Evolutionary conservation across 257 asterid species (phyloP).

Genomic region (Paulownia fortunei): DNA sequence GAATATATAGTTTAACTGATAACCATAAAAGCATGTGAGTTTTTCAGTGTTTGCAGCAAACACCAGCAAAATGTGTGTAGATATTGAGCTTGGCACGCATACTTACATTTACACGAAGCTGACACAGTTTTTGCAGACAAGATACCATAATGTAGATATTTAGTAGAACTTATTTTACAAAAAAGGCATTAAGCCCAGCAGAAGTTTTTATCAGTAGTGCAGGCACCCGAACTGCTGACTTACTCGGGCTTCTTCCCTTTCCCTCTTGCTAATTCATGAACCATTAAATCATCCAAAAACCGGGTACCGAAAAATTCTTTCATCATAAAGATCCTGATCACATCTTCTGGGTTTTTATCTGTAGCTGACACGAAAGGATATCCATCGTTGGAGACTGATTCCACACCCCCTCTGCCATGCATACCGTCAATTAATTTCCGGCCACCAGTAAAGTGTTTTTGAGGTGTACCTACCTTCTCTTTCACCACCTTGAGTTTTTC

Average conservation of each 20-base stretch:
- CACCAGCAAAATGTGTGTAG: neutral
- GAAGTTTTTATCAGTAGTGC: neutral
- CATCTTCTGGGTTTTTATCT: constrained; percentile 42
- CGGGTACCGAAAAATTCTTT: constrained; percentile 38
- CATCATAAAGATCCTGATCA: constrained; percentile 46
- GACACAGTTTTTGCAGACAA: neutral
- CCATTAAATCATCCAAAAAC: constrained; percentile 36
- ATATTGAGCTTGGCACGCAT: neutral
- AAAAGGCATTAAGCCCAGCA: neutral
- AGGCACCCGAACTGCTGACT: neutral
- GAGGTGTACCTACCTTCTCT: neutral
- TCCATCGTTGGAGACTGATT: neutral
- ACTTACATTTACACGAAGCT: neutral
- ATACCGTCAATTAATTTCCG: constrained; percentile 8
- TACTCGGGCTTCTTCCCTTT: constrained; percentile 29
- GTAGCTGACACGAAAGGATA: neutral
- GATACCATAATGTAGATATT: neutral
- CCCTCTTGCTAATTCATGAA: constrained; percentile 33
- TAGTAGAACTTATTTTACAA: neutral
- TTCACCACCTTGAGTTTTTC: constrained; percentile 19
- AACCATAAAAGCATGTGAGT: too few species aligned
- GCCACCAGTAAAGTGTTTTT: neutral
- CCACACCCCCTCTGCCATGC: neutral
- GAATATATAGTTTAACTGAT: too few species aligned
- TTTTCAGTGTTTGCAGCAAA: too few species aligned